Evolutionary conservation across 2,329 filamentous ascomycete genomes (phyloP), one percentile per base, ranked within the genome.

Genomic region (Metarhizium humberi): DNA sequence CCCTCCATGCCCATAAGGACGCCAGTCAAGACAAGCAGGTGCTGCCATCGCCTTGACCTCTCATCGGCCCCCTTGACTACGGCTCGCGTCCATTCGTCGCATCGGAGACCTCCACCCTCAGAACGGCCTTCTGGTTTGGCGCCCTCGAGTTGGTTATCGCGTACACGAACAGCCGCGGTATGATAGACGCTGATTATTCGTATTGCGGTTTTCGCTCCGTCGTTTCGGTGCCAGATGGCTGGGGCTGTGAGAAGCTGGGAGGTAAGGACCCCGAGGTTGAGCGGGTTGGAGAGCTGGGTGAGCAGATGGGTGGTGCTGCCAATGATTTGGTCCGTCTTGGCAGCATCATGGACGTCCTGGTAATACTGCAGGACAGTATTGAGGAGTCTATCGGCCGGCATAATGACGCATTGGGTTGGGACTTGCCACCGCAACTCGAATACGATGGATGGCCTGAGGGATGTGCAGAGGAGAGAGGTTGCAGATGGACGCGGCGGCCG

Each of bases 21-120:
- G 3, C 90, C 92, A 0, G 85, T 85, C 8, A 96, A 79, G 5
- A 92, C 79, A n/a, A 96, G 75, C 34, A 91, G 71, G 69, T 96
- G 91, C 68, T 90, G 86, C 90, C 90, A 96, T 64, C 89, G 76
- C 30, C 77, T 78, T 16, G 82, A 82, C 48, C 77, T 75, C 36
- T 78, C 78, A 54, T 85, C 81, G 10, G 79, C 75, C 40, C 81
- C 82, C 62, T 78, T 78, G 47, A 78, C 75, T 3, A 85, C 75
- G 1, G 79, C 79, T 20, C 76, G 73, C 8, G 79, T 73, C 81
- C 82, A 85, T 25, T 72, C 74, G 51, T 82, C 78, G 60, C 75
- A 74, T 30, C 66, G 58, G 8, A 82, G 58, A 3, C 73, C 75
- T 52, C 75, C 72, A 11, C 75, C 74, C n/a, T 70, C 66, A 14